phyloP scores from a whole-genome alignment of 208 protist genomes.

The Leptomonas seymouri region DNA sequence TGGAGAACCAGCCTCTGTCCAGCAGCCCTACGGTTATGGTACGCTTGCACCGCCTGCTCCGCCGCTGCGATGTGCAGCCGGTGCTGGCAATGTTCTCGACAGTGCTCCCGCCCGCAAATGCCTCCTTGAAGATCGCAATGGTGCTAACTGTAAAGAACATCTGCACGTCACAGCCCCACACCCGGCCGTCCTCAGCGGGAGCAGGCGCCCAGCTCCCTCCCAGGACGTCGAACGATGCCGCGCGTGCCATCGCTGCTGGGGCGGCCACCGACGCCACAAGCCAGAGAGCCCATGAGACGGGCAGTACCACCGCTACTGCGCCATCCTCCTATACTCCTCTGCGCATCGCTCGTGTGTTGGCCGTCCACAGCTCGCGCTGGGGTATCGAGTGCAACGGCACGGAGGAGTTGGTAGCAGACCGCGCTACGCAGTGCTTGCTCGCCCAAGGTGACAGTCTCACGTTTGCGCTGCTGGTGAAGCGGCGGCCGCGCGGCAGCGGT shows the following conservation, averaged over 20 bases:
- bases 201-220: background rate
- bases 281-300: background rate
- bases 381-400: slow-evolving; percentile 35
- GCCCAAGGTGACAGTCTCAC: slow-evolving; percentile 53
- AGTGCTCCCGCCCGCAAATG: slow-evolving; percentile 64
- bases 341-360: slow-evolving; percentile 55
- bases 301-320: background rate
- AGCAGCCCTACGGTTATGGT: slow-evolving; percentile 23
- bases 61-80: slow-evolving; percentile 67
- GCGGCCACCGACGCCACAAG: background rate
- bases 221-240: background rate
- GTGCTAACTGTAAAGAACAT: slow-evolving; percentile 70
- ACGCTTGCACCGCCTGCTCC: slow-evolving; percentile 75
- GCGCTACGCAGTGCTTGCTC: slow-evolving; percentile 48
- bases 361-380: slow-evolving; percentile 65
- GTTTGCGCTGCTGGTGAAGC: slow-evolving; percentile 54
- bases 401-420: slow-evolving; percentile 32
- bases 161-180: slow-evolving; percentile 2
- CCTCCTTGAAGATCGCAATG: slow-evolving; percentile 41
- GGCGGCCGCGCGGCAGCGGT: slow-evolving; percentile 12
- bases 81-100: slow-evolving; percentile 63
- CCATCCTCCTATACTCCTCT: slow-evolving; percentile 30
- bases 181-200: background rate
- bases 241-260: slow-evolving; percentile 5
- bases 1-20: background rate